Conservation (phyloP, 179 eudicot species). For the Silene noctiflora region DNA sequence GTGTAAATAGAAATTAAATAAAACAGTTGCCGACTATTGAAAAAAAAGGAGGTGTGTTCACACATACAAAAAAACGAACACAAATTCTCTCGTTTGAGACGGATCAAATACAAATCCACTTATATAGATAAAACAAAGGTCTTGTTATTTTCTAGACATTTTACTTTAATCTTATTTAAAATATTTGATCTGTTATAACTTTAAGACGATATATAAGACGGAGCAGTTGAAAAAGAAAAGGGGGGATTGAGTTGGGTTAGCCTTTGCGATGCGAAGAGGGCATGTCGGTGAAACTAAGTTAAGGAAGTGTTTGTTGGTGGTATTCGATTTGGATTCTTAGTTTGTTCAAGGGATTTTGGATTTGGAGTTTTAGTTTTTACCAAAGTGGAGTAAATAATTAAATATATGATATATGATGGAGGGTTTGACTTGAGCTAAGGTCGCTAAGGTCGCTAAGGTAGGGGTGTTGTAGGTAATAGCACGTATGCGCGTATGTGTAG, state of each 20-base stretch:
- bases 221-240: too few relatives aligned
- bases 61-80: constrained; percentile 3
- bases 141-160: too few relatives aligned
- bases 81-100: too few relatives aligned
- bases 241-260: constrained; percentile 4
- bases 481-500: not conserved
- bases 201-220: too few relatives aligned
- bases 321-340: constrained; percentile 23
- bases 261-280: constrained; percentile 7
- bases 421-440: not conserved
- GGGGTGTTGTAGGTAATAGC: too few relatives aligned
- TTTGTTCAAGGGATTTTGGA: not conserved
- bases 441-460: too few relatives aligned
- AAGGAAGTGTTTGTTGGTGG: constrained; percentile 6
- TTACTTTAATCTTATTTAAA: too few relatives aligned
- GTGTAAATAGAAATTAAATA: not conserved
- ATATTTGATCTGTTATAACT: too few relatives aligned
- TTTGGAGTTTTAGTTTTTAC: not conserved
- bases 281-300: constrained; percentile 20
- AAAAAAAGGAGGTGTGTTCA: constrained; percentile 12
- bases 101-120: too few relatives aligned
- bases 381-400: not conserved
- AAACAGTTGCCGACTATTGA: constrained; percentile 27
- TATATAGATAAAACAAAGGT: too few relatives aligned
- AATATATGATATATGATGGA: too few relatives aligned